phyloP scores from a whole-genome alignment of 2,329 filamentous ascomycete species.

The Paracorniculantispora psalliotae region DNA sequence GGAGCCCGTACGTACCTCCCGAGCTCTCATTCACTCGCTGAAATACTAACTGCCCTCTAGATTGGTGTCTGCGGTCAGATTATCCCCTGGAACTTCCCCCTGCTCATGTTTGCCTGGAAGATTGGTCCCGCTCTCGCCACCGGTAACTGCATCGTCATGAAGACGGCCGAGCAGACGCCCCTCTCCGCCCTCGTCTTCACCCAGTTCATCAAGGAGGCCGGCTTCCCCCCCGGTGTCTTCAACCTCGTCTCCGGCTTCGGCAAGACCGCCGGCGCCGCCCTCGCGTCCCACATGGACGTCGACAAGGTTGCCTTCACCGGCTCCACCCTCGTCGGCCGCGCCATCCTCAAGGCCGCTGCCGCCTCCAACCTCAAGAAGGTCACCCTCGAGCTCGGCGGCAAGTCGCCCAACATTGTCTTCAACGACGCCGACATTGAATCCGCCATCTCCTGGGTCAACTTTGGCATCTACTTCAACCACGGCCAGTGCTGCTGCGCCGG shows the following conservation, averaged over 20 bases:
- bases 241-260: constrained; percentile 72
- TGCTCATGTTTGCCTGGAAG: constrained; percentile 76
- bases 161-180: constrained; percentile 69
- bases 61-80: constrained; percentile 73
- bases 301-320: constrained; percentile 78
- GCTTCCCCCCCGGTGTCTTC: constrained; percentile 68
- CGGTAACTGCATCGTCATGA: constrained; percentile 64
- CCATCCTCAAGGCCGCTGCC: constrained; percentile 71
- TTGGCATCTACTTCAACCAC: constrained; percentile 57
- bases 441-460: constrained; percentile 69
- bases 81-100: constrained; percentile 79
- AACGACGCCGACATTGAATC: constrained; percentile 68
- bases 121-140: constrained; percentile 63
- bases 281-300: constrained; percentile 67
- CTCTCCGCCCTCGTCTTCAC: constrained; percentile 60
- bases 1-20: constrained; percentile 56
- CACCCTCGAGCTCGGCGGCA: constrained; percentile 69
- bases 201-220: constrained; percentile 63
- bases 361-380: constrained; percentile 72
- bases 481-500: constrained; percentile 64
- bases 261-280: constrained; percentile 66
- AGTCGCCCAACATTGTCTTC: constrained; percentile 72
- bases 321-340: constrained; percentile 62
- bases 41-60: neutral
- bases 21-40: constrained; percentile 46